phyloP scores from a whole-genome alignment of 2,329 filamentous ascomycete genomes.

The Fusarium duplospermum region DNA sequence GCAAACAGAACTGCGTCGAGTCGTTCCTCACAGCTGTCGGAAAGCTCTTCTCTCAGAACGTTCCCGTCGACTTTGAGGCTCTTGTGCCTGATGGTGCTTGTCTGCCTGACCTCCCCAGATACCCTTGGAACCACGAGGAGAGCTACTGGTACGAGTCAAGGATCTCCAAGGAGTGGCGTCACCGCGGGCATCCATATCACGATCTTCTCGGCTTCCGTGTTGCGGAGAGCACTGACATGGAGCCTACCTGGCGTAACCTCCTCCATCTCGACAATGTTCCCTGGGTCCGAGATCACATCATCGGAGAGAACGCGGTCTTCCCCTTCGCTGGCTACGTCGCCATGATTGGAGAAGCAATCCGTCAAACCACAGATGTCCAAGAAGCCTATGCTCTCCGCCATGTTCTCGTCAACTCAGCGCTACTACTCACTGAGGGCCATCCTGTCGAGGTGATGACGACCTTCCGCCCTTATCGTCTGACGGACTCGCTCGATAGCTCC shows the following conservation, averaged over 20 bases:
- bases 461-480: conserved; percentile 42
- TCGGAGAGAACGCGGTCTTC: conserved; percentile 56
- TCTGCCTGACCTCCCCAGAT: conserved; percentile 48
- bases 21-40: conserved; percentile 43
- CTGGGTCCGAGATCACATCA: conserved; percentile 58
- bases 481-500: conserved; percentile 36
- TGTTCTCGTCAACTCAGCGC: conserved; percentile 44
- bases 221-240: conserved; percentile 20
- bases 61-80: conserved; percentile 27
- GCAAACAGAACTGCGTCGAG: conserved; percentile 23
- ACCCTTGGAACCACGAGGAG: conserved; percentile 53
- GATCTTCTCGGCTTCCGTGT: conserved; percentile 48
- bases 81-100: conserved; percentile 5
- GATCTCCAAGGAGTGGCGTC: conserved; percentile 46
- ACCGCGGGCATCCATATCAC: conserved; percentile 49
- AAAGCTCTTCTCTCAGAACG: conserved; percentile 15
- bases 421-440: conserved; percentile 46
- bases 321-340: conserved; percentile 53
- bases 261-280: conserved; percentile 41
- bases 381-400: conserved; percentile 39
- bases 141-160: conserved; percentile 49
- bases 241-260: conserved; percentile 38
- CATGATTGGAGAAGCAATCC: conserved; percentile 43
- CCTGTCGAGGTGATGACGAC: conserved; percentile 49
- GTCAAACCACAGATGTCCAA: conserved; percentile 22